Evolutionary conservation across 306 rosid genomes (phyloP), one percentile per base, ranked within the genome.

Genomic region (Acacia melanoxylon): DNA sequence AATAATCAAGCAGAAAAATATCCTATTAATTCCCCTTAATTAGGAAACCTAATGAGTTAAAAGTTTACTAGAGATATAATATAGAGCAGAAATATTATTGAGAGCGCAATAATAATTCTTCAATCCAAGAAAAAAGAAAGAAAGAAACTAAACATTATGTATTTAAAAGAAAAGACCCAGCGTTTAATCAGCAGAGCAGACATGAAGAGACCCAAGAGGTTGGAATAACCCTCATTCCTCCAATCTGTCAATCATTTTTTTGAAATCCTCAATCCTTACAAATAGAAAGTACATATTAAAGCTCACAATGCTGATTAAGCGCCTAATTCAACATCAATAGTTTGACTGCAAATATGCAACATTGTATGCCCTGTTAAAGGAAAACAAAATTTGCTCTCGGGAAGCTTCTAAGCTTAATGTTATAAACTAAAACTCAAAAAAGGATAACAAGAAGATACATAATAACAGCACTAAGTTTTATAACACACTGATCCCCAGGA

Each of bases 1-100:
- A 65, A 79, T 73, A 85, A 49, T 75, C 86, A 86, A 84, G 71
- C 56, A 80, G 58, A 79, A 58, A 70, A 44, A 61, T 29, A 74
- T 83, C 83, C 75, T 78, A 83, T 61, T 70, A 82, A 69, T 56
- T 81, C 40, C 54, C 68, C 16, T 40, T 15, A 67, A 73, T n/a
- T 37, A 2, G 37, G 59, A 4, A 82, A 76, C 25, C 51, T 27
- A 40, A 25, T 77, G 61, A 68, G 62, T 27, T 44, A 20, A 24
- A 72, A 22, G 45, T n/a, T 54, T 5, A 20, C 12, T 63, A 42
- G 59, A 56, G 6, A 40, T 20, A 42, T 14, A 10, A 13, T 10
- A 68, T 16, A 22, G 27, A 48, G 40, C 68, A 27, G 2, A 63
- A 61, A 24, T 1, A 31, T 44, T 49, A 27, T 24, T 63, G 49